A percentile compares a stretch with the other conserved stretches of the same genome.
Conservation (phyloP, 345 rosid species). For the Pugionium dolabratum region DNA sequence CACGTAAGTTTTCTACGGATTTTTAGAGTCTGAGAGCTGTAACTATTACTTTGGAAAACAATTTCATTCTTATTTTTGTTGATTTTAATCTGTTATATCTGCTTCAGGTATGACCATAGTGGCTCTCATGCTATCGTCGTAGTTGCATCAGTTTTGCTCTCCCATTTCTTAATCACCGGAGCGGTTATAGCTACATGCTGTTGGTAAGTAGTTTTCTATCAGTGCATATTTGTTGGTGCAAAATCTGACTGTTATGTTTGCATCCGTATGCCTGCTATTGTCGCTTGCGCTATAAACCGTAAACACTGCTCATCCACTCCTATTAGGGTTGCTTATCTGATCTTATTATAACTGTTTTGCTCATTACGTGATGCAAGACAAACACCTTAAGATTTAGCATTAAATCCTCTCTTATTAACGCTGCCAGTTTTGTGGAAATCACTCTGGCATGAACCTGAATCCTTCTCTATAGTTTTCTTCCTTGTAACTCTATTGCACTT, state of each 20-base stretch:
- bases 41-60: slow-evolving; percentile 1
- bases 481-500: neutral
- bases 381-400: neutral
- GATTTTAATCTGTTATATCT: neutral
- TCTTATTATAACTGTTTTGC: neutral
- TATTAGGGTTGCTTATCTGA: neutral
- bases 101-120: slow-evolving; percentile 92
- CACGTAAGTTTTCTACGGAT: slow-evolving; percentile 64
- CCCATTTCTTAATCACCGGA: slow-evolving; percentile 82
- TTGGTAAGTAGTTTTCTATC: slow-evolving; percentile 61
- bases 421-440: slow-evolving; percentile 20
- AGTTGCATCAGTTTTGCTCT: slow-evolving; percentile 70
- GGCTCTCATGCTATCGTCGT: slow-evolving; percentile 76
- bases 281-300: neutral
- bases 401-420: neutral
- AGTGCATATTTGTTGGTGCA: slow-evolving; percentile 14
- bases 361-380: neutral
- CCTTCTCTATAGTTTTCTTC: slow-evolving; percentile 3
- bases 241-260: slow-evolving; percentile 12
- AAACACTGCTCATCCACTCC: neutral
- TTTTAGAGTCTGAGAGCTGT: neutral
- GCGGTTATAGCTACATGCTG: slow-evolving; percentile 75
- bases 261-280: neutral
- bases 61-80: neutral
- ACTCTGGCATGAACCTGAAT: slow-evolving; percentile 1